Base-by-base conservation (phyloP, 257 asterid species). In the Primulina tabacum region DNA sequence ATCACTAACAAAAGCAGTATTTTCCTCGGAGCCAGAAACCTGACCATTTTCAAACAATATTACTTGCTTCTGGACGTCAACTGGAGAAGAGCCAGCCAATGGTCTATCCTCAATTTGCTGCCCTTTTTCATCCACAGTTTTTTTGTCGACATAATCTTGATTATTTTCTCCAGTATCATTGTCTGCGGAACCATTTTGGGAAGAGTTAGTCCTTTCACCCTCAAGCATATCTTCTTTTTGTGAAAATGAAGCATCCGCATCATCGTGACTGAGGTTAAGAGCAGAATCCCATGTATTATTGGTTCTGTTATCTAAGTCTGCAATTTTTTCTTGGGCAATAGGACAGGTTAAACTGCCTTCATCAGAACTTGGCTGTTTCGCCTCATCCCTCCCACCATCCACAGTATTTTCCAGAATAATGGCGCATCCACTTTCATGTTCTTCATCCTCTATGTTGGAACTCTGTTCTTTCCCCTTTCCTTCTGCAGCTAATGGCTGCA, bases 101-200 rank as follows among this genome's bases (percentile, higher is more conserved):
- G 55, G 60, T 59, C 72, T 71, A 70, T 78, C 84, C 65, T 83
- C 86, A 32, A 53, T 43, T 69, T 69, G 65, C 66, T 69, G 86
- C 30, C 53, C 71, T 60, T 69, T 43, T 58, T 78, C 83, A 77
- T 76, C 80, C 59, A 69, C 21, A 2, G 34, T 53, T 64, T 70
- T 74, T 70, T 30, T 53, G 53, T 78, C 70, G 70, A 71, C 77
- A 59, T 29, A 62, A 47, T 77, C 81, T 72, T 59, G 70, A 68
- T 70, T 55, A 37, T 60, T 74, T 75, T 78, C 79, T 69, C 62
- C 57, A 21, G 60, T 65, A 21, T 67, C 83, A 65, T 67, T 56
- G 35, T 70, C 78, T 18, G 67, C 18, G 37, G 60, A 74, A 65
- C 69, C 72, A 64, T 62, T 76, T 59, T 60, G 64, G 26, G 64